Conservation (phyloP, 306 rosid species). For the Trifolium subterraneum region DNA sequence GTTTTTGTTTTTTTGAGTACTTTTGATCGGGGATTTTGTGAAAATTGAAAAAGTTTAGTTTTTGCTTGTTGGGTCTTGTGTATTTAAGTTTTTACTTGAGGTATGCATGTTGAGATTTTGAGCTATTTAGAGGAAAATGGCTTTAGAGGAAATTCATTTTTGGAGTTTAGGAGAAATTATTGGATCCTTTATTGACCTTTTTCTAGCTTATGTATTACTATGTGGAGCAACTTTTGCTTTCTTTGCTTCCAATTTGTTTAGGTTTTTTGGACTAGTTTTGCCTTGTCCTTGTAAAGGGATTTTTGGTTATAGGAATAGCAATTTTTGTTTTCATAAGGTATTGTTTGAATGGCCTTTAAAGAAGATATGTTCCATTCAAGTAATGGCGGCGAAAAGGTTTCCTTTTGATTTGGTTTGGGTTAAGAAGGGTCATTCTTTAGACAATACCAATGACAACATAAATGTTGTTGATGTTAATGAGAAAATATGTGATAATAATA, state of each 20-base stretch:
- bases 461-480: constrained; percentile 32
- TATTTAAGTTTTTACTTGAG: not conserved
- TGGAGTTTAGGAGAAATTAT: constrained; percentile 75
- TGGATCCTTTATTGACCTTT: constrained; percentile 72
- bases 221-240: constrained; percentile 63
- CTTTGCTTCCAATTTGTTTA: constrained; percentile 55
- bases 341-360: constrained; percentile 63
- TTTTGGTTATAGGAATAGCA: constrained; percentile 60
- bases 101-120: constrained; percentile 40
- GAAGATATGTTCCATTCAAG: constrained; percentile 57
- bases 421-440: constrained; percentile 38
- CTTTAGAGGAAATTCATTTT: constrained; percentile 56
- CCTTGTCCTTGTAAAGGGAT: constrained; percentile 87
- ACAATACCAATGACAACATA: constrained; percentile 40
- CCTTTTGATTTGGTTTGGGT: constrained; percentile 68
- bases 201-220: constrained; percentile 70
- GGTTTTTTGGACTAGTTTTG: constrained; percentile 53
- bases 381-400: constrained; percentile 56
- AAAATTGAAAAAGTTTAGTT: constrained; percentile 11
- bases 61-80: constrained; percentile 31
- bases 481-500: constrained; percentile 26
- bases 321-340: constrained; percentile 62
- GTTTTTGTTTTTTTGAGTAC: not conserved
- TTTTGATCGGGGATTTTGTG: constrained; percentile 10
- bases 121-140: constrained; percentile 54